Evolutionary conservation across 305 asterid genomes (phyloP).

Genomic region (Fraxinus platypoda): DNA sequence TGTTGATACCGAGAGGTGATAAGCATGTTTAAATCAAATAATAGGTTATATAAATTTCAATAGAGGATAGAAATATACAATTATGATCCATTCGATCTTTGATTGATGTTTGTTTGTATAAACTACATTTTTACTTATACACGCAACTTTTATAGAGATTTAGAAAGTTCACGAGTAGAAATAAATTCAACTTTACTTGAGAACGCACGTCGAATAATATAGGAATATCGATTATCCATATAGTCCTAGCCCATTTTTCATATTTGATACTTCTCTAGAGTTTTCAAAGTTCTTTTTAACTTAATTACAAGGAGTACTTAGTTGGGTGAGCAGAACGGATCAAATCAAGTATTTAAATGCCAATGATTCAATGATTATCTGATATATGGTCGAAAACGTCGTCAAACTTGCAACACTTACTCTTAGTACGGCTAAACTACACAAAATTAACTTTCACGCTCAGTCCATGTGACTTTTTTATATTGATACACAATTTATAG

Average conservation of each 20-base stretch:
- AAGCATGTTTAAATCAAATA: neutral
- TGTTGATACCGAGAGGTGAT: neutral
- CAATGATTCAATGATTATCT: too few relatives aligned
- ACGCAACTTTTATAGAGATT: neutral
- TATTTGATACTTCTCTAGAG: neutral
- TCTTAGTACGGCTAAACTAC: too few relatives aligned
- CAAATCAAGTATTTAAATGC: too few relatives aligned
- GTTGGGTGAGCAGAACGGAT: too few relatives aligned
- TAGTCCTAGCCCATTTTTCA: neutral
- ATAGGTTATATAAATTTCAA: neutral
- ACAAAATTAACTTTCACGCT: too few relatives aligned
- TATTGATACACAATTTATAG: too few relatives aligned
- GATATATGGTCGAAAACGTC: too few relatives aligned
- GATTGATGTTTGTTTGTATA: neutral
- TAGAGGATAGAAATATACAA: neutral
- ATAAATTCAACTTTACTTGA: neutral
- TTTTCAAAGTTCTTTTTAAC: neutral
- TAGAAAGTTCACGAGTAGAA: neutral
- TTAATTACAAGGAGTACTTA: too few relatives aligned
- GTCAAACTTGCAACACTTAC: too few relatives aligned
- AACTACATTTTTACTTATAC: neutral
- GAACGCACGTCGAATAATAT: too few relatives aligned
- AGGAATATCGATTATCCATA: too few relatives aligned
- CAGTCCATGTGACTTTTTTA: too few relatives aligned
- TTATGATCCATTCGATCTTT: neutral